Evolutionary conservation across 2,329 filamentous ascomycete species (phyloP), one percentile per base, ranked within the genome.

Genomic region (Onygenales sp.): DNA sequence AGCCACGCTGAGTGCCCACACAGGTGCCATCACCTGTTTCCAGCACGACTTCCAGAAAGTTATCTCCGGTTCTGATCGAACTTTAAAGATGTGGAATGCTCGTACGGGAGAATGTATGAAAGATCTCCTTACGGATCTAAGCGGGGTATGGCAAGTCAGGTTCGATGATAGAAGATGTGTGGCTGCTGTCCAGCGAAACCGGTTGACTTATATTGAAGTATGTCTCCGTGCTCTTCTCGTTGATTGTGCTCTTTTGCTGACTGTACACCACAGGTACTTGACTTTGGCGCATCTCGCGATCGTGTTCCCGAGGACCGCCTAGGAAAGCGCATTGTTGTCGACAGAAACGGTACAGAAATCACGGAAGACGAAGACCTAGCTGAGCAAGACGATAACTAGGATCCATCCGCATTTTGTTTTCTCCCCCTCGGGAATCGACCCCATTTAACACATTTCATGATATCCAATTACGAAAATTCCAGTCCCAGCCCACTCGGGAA

Each of bases 101-200:
- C 83, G 84, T 63, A 95, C 86, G 1, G 93, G 93, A 48, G 87
- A 96, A 63, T 96, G 90, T 67, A 84, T 95, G 51, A 87, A 92
- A 60, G 92, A 98, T 69, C 79, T 98, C 42, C 77, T 98, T 63
- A 95, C 89, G 11, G 91, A 96, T 64, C 78, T 98, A 37, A 92
- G 86, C 60, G 91, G 92, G n/a, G 93, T 98, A 6, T 98, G 93
- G 93, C 93, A 98, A 74, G 93, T 98, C 63, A 93, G 93, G 64
- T 98, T 98, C 72, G 91, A 98, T 64, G 89, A 94, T 66, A 81
- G 93, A 60, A 82, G 92, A 67, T 98, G 93, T 68, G 93, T 98
- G 54, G 93, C 93, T 55, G 93, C 93, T 44, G 93, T 98, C 53
- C 93, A 98, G 75, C 82, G 93, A 53, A 89, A 95, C 59, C 85